These are phyloP conservation scores for Hyphopichia fennica DNA, from an alignment of 1,139 yeast genomes.

Conservation along the genomic window DNA sequence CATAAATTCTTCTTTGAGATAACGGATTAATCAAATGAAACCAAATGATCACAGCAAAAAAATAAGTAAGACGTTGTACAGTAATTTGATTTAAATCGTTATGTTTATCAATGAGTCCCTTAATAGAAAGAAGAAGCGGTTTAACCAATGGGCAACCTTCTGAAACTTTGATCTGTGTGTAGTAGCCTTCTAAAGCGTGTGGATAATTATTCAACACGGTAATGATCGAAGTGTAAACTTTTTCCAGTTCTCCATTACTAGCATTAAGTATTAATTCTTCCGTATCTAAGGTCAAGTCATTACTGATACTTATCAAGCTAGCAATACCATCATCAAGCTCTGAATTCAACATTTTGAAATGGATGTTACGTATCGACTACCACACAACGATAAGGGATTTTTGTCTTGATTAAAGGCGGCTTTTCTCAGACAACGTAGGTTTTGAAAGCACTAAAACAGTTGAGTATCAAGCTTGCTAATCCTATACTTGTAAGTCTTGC, in stretches of 20 bases:
- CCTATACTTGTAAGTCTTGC: too few species aligned
- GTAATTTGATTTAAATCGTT: not conserved
- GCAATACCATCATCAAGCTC: not conserved
- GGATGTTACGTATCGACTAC: too few species aligned
- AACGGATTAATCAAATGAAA: not conserved
- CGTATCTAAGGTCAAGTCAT: not conserved
- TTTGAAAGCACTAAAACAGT: too few species aligned
- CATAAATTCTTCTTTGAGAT: not conserved
- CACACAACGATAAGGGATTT: too few species aligned
- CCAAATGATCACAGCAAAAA: not conserved
- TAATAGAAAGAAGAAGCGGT: not conserved
- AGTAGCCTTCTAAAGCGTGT: not conserved
- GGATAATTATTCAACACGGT: not conserved
- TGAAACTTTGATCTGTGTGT: not conserved
- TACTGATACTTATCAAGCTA: not conserved
- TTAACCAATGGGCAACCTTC: not conserved
- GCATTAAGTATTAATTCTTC: not conserved
- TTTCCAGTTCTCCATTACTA: not conserved
- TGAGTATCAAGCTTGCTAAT: too few species aligned
- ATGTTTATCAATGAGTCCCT: not conserved
- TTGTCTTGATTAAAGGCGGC: too few species aligned
- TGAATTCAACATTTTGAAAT: not conserved
- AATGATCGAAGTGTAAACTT: not conserved
- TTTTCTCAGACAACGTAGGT: too few species aligned
- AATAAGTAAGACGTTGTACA: not conserved